phyloP scores from a whole-genome alignment of 805 yeast species.

The Ogataea neopini region DNA sequence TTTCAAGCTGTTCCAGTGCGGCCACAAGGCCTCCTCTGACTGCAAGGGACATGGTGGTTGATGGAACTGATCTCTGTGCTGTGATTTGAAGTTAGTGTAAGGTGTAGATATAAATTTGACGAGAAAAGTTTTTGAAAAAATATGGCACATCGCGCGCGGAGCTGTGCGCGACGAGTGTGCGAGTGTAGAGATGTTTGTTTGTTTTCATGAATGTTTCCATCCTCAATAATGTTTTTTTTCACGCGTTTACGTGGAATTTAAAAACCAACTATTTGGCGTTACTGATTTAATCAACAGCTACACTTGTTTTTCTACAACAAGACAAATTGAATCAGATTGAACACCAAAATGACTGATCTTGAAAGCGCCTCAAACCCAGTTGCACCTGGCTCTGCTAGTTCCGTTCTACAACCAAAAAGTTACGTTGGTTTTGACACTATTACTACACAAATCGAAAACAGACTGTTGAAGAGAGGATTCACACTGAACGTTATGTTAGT shows the following conservation, averaged over 20 bases:
- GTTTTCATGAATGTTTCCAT: no score
- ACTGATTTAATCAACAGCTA: no score
- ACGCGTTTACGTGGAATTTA: slow-evolving; percentile 7
- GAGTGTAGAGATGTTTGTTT: not conserved
- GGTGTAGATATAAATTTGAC: not conserved
- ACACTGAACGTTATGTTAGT: slow-evolving; percentile 93
- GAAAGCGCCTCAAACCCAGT: slow-evolving; percentile 10
- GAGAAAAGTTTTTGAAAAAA: slow-evolving; percentile 7
- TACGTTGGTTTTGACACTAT: slow-evolving; percentile 97
- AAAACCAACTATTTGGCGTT: not conserved
- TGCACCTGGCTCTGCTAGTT: slow-evolving; percentile 4
- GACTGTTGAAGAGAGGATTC: slow-evolving; percentile 89
- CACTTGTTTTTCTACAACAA: no score
- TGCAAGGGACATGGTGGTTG: slow-evolving; percentile 11
- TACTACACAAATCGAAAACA: slow-evolving; percentile 91
- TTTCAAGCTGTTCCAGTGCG: slow-evolving; percentile 8
- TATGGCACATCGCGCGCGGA: not conserved
- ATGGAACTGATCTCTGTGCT: no score
- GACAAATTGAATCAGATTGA: no score
- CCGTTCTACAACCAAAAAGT: slow-evolving; percentile 54
- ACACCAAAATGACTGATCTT: slow-evolving; percentile 13
- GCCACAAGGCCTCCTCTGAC: slow-evolving; percentile 6
- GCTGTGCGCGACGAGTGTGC: not conserved
- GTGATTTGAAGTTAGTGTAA: no score
- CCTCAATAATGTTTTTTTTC: not conserved